Base-by-base conservation (phyloP, 768 basidiomycete species). In the Lepiota brunneoincarnata region DNA sequence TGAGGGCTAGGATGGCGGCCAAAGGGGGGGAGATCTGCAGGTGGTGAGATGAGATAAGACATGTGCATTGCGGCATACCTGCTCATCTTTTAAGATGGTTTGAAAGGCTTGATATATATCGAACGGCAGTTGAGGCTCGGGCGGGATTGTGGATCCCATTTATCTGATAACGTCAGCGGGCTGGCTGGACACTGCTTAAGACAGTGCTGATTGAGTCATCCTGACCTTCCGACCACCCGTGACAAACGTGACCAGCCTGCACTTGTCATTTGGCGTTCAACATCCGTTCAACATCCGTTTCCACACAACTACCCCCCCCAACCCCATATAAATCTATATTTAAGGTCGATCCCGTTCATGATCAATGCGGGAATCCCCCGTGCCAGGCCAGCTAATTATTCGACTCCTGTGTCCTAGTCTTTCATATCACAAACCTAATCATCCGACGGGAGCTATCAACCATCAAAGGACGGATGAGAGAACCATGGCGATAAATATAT, bases 1-100 rank as follows among this genome's bases (percentile, higher is more conserved):
- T 87, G 44, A 97, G 75, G 11, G 93, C 82, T 18, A 91, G 76
- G 53, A 98, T 92, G 14, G 95, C 95, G 17, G 93, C 95, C 18
- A 96, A 75, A 7, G 94, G 94, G 3, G 83, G 79, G 0, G 90
- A 86, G 51, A 91, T 81, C 89, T 92, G 63, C 38, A 49, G 42
- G 31, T 55, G 43, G 20, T 54, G 46, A 53, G 40, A 39, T 45
- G 37, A 28, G 11, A 12, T 18, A 39, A 48, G 23, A 38, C 10
- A 17, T 18, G 31, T 21, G 31, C 17, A 38, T 2, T 10, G 9
- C 14, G 44, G 63, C 79, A 59, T 62, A 91, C 92, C 70, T 90
- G 68, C 36, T 85, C 79, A 70, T 93, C 70, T 43, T 75, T 67
- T 49, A 92, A 75, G 54, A 85, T 80, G 54, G 73, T 72, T 54